Evolutionary conservation across 2,329 filamentous ascomycete species (phyloP), one percentile per base, ranked within the genome.

Genomic region (Apiospora koreana): DNA sequence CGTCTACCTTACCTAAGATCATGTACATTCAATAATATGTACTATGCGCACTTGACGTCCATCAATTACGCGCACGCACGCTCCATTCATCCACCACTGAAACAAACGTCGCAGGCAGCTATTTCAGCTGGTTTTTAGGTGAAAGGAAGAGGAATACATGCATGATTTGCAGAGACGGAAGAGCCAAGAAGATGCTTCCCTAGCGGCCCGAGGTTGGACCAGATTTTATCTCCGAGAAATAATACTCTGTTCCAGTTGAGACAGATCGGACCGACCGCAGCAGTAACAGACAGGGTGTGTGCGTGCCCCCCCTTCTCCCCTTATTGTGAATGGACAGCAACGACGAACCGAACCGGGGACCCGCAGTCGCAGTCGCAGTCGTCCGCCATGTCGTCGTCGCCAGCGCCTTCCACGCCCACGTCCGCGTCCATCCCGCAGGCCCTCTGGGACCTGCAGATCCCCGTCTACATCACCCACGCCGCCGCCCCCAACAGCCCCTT

Each of bases 381-480:
- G 45, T 23, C 45, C 43, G 43, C 18, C 46, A 50, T 50, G 46
- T 50, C 46, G 31, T 62, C 54, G 28, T 38, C 50, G 8, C 12
- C 8, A 8, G 7, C 43, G 18, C 6, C 43, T 21, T 46, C 43
- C 21, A n/a, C 43, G 12, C 23, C 45, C n/a, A 23, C 18, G 6
- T 31, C 28, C 9, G 9, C 50, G 28, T 35, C 75, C 48, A 78
- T 85, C 70, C 77, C 86, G 14, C 83, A 86, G 74, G 78, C 83
- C 45, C 86, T 90, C 72, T 90, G 88, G 88, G 80, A 80, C 73
- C 81, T 87, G 70, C 83, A 84, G 70, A 81, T 90, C 70, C 87
- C 88, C 10, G 78, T 90, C 65, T 80, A 84, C 79, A 86, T 90
- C 75, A 87, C 84, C 1, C 86, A 89, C 78, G 78, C 82, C 18